Base-by-base conservation (phyloP, 306 rosid genomes). In the Pachyrhizus erosus region DNA sequence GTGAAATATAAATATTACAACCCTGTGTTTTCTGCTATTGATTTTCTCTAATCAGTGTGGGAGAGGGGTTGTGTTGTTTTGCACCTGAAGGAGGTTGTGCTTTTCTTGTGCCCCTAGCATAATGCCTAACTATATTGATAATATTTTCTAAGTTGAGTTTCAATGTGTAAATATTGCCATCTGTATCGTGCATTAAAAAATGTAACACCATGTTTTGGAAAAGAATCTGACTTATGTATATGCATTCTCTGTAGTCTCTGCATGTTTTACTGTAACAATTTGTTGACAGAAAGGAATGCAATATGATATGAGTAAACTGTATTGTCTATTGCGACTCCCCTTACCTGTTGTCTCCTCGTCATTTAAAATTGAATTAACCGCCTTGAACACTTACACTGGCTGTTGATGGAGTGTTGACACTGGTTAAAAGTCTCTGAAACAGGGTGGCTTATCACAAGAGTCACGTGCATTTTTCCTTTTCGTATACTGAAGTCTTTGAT, bases 161-260 rank as follows among this genome's bases (percentile, higher is more conserved):
- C 52, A 15, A 39, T 67, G 52, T 48, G 11, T 46, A 54, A 17
- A 49, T 85, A 34, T 34, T 68, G 69, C 31, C 39, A 46, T 73
- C 43, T 73, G 17, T 82, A 45, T 54, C 57, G 7, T 81, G 75
- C 45, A 12, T 71, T 49, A 3, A 3, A 49, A 48, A 57, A 14
- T n/a, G 0, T 40, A 17, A 23, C 49, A 42, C 77, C 77, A 64
- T 48, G 40, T 76, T 34, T 72, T 65, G 60, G 5, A 7, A 14
- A 72, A 33, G 54, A 73, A 77, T 67, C 26, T 73, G 70, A 27
- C 17, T 80, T 58, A 43, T 49, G 9, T 76, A 24, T 61, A 27
- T 42, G 80, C 72, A 42, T 31, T 77, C 7, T 67, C 27, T 45
- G 21, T 0, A 61, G 27, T 33, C n/a, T 31, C 23, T 49, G 37